Conservation (phyloP, 768 basidiomycete genomes). For the Epithele typhae region DNA sequence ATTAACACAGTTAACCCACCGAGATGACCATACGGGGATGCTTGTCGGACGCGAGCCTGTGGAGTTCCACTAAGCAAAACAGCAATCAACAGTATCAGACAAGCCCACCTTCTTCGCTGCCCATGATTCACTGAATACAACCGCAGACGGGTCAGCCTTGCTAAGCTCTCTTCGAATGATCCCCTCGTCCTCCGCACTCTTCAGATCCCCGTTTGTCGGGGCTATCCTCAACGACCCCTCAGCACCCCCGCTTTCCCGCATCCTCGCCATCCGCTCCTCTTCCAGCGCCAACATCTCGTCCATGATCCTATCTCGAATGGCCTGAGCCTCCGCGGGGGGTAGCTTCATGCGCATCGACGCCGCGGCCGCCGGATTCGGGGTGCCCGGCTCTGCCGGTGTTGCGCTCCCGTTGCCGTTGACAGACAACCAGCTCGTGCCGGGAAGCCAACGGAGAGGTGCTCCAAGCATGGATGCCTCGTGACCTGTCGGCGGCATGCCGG, state of each 20-base stretch:
- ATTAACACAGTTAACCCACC: constrained; percentile 45
- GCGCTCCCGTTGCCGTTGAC: constrained; percentile 16
- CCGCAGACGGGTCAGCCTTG: constrained; percentile 92
- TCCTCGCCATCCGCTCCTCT: constrained; percentile 93
- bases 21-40: constrained; percentile 94
- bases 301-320: constrained; percentile 95
- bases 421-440: constrained; percentile 25
- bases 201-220: constrained; percentile 39
- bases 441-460: constrained; percentile 25
- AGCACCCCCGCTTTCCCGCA: constrained; percentile 67
- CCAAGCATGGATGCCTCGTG: constrained; percentile 15
- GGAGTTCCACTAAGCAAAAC: background rate
- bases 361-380: constrained; percentile 2
- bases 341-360: constrained; percentile 57
- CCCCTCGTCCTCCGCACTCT: constrained; percentile 84
- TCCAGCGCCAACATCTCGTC: constrained; percentile 96
- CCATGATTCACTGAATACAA: constrained; percentile 96
- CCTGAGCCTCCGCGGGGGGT: constrained; percentile 77
- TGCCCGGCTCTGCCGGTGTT: background rate
- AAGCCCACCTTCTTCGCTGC: constrained; percentile 74
- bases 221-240: constrained; percentile 60
- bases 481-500: constrained; percentile 30
- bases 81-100: background rate
- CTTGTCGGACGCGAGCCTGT: constrained; percentile 84
- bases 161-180: constrained; percentile 92